A percentile compares a stretch with the other conserved stretches of the same genome.
phyloP scores from a whole-genome alignment of 352 stramenopile genomes.

The Blastocystis sp. region DNA sequence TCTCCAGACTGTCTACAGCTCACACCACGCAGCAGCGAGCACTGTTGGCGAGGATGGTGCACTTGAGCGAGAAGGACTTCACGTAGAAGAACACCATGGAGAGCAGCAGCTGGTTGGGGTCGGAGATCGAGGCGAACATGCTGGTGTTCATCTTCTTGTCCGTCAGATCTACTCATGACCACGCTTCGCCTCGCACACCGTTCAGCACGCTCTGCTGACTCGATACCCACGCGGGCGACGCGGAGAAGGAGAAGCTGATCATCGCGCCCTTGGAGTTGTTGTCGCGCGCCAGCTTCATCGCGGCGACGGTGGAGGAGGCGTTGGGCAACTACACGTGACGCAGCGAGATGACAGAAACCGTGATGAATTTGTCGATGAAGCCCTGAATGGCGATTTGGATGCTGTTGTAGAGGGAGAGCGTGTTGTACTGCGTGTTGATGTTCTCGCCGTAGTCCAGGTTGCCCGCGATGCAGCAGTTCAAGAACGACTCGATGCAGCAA shows the following conservation, averaged over 20 bases:
- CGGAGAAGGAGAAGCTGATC: slow-evolving; percentile 49
- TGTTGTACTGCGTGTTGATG: slow-evolving; percentile 58
- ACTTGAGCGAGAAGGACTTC: slow-evolving; percentile 35
- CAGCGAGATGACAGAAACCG: not conserved
- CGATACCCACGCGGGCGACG: not conserved
- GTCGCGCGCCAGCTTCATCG: not conserved
- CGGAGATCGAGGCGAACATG: not conserved
- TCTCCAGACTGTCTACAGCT: not conserved
- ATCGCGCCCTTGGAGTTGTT: not conserved
- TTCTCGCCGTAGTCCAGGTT: slow-evolving; percentile 13
- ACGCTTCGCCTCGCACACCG: not conserved
- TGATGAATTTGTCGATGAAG: slow-evolving; percentile 48
- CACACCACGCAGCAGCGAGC: not conserved
- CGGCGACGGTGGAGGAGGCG: not conserved
- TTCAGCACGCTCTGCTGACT: slow-evolving; percentile 41
- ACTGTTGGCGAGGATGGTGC: slow-evolving; percentile 36
- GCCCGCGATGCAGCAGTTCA: slow-evolving; percentile 25
- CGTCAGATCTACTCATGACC: slow-evolving; percentile 6
- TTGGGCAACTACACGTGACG: not conserved
- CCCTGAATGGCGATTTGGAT: slow-evolving; percentile 32
- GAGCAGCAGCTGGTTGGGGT: slow-evolving; percentile 20
- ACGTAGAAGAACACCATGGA: slow-evolving; percentile 47
- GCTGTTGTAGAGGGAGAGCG: not conserved
- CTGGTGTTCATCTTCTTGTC: not conserved
- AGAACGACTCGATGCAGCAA: slow-evolving; percentile 54